Evolutionary conservation across 495 filamentous ascomycete genomes (phyloP).

Genomic region (Pyrenula aspistea): DNA sequence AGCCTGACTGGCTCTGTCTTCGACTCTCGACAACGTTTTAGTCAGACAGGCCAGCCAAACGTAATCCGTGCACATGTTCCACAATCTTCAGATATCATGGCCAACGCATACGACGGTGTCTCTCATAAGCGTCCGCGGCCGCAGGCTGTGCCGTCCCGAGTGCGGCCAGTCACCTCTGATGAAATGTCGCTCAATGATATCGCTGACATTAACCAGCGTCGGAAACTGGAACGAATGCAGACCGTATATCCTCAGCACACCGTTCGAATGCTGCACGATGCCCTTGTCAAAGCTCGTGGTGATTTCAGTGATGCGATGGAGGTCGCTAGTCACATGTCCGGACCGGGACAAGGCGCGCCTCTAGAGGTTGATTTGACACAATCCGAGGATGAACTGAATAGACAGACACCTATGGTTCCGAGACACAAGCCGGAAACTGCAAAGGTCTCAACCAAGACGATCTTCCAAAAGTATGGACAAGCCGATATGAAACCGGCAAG

Average conservation of each 20-base stretch:
- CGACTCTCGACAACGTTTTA: constrained; percentile 5
- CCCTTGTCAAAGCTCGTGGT: constrained; percentile 38
- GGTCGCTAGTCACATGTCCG: constrained; percentile 18
- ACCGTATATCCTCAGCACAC: constrained; percentile 37
- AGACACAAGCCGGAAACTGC: constrained; percentile 15
- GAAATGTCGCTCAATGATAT: constrained; percentile 40
- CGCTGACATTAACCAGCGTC: constrained; percentile 32
- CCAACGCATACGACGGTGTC: constrained; percentile 25
- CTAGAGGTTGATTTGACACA: constrained; percentile 20
- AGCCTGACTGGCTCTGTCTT: constrained; percentile 4
- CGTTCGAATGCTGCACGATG: constrained; percentile 36
- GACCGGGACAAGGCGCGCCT: constrained; percentile 11
- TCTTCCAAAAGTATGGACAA: neutral
- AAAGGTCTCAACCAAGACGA: constrained; percentile 5
- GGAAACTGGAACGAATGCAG: constrained; percentile 44
- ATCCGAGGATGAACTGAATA: constrained; percentile 24
- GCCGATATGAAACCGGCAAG: neutral
- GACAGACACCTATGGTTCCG: constrained; percentile 14
- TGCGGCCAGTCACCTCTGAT: constrained; percentile 27
- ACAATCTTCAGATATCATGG: constrained; percentile 34
- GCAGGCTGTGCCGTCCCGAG: constrained; percentile 34
- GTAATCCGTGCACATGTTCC: constrained; percentile 16
- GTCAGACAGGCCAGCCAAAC: constrained; percentile 2
- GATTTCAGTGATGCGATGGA: constrained; percentile 46
- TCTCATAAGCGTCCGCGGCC: constrained; percentile 23